Percentiles rank a stretch among this genome's conserved stretches.
phyloP scores from a whole-genome alignment of 306 rosid genomes.

The Notholithocarpus densiflorus region DNA sequence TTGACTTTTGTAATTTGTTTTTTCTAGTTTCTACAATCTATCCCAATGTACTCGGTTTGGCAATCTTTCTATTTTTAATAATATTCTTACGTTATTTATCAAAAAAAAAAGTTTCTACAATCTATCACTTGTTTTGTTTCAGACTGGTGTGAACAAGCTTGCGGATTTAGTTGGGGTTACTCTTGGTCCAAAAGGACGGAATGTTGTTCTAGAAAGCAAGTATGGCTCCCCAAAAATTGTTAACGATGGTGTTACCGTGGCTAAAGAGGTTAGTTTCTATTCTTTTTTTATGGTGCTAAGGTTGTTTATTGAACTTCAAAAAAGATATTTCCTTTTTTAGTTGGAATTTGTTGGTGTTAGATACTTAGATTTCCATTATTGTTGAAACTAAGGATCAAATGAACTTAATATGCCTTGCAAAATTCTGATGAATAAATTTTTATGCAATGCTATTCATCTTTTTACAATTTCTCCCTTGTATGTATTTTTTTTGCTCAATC shows the following conservation, averaged over 20 bases:
- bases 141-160: conserved; percentile 97
- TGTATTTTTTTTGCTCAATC: not conserved
- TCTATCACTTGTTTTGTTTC: not conserved
- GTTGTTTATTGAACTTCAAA: not conserved
- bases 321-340: not conserved
- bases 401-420: not conserved
- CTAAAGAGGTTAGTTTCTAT: conserved; percentile 63
- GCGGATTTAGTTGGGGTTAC: conserved; percentile 98
- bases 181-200: conserved; percentile 98
- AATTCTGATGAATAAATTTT: not conserved
- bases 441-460: not conserved
- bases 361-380: not conserved
- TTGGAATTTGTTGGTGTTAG: not conserved
- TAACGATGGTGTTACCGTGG: conserved; percentile 97
- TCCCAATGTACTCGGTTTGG: no score
- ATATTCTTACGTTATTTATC: no score
- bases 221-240: conserved; percentile 98
- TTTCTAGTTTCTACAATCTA: not conserved
- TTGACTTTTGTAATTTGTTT: not conserved
- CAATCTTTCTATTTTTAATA: no score
- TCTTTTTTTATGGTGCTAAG: not conserved
- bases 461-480: not conserved
- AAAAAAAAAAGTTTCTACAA: not conserved
- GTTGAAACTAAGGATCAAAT: not conserved
- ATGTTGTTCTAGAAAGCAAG: conserved; percentile 96